Base-by-base conservation (phyloP, 257 asterid genomes). In the Nemophila menziesii region DNA sequence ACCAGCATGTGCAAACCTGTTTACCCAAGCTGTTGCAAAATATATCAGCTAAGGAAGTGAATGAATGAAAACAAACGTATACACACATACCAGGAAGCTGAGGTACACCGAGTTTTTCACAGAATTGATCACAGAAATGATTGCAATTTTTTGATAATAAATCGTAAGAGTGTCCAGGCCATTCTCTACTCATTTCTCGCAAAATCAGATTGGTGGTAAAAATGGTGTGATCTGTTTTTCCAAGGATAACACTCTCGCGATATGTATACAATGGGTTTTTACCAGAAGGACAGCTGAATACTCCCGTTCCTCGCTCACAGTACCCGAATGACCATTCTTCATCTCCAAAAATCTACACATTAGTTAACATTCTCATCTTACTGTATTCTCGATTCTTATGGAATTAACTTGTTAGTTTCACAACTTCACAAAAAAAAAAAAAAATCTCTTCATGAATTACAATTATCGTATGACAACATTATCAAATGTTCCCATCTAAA, bases 281-380 rank as follows among this genome's bases (percentile, higher is more conserved):
- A 39, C 70, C 75, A 34, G 89, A 39, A 42, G 95, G 85, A 62
- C 93, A 92, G 64, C 92, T 92, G 61, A 92, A 92, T 24, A 92
- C 96, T 33, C 99, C 99, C 51, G 84, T 75, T 43, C 93, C 93
- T 16, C 72, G 92, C 60, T 86, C 99, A 61, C 99, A 92, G 71
- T 50, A 86, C 52, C 99, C 99, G 44, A 86, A 92, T 36, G 99
- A 92, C 96, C 99, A 92, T 62, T 92, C 99, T 11, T 86, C 96
- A 12, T 77, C 86, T 52, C 85, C 78, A 59, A 49, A 56, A 43
- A 82, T 75, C 99, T 92, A 68, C 46, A 41, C 12, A 11, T 41
- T 19, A 10, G 14, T 41, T 18, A 18, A 41, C 12, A 41, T 8
- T 41, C 46, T 41, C 8, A 41, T n/a, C 8, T 29, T 2, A 29